Evolutionary conservation across 371 early-diverging fungal species (phyloP), one percentile per base, ranked within the genome.

Genomic region (Mortierella sp.): DNA sequence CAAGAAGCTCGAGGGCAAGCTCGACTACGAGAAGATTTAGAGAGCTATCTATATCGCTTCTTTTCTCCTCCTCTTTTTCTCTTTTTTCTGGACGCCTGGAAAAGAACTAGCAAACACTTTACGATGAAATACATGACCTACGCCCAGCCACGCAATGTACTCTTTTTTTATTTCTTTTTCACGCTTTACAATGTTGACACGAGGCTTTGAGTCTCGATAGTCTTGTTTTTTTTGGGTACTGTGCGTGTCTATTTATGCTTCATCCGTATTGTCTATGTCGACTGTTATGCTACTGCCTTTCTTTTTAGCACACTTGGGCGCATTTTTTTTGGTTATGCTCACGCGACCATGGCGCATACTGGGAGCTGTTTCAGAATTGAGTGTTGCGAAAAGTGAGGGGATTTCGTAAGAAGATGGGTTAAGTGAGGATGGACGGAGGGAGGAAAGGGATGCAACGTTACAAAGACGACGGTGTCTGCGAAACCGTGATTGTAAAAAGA

Each of bases 1-100:
- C 69, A 99, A 99, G 95, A 99, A 99, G 87, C 91, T 99, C 81
- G 99, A 99, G 90, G 95, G 96, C 71, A 99, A 98, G 92, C 88
- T 99, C 79, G 99, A 99, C 86, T 98, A 98, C 90, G 95, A 96
- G 82, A 96, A 96, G 90, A 90, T 96, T 64, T 95, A 93, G 37
- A 71, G 8, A 26, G 13, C 43, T 19, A 28, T 61, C 16, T 34
- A n/a, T n/a, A n/a, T n/a, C n/a, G n/a, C n/a, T 26, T 59, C 14
- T 16, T 59, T 13, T 67, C 9, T 40, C 43, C 43, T 6, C 43
- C 50, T 16, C 16, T 50, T 16, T 50, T 50, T 50, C 48, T 13
- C 48, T 50, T 50, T 50, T 50, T 11, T 50, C 16, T 50, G n/a
- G 31, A 40, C 31, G 46, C 43, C 43, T 10, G 21, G 21, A 13